These are phyloP conservation scores for Mycena belliarum DNA, from an alignment of 768 basidiomycete species.

Conservation along the genomic window DNA sequence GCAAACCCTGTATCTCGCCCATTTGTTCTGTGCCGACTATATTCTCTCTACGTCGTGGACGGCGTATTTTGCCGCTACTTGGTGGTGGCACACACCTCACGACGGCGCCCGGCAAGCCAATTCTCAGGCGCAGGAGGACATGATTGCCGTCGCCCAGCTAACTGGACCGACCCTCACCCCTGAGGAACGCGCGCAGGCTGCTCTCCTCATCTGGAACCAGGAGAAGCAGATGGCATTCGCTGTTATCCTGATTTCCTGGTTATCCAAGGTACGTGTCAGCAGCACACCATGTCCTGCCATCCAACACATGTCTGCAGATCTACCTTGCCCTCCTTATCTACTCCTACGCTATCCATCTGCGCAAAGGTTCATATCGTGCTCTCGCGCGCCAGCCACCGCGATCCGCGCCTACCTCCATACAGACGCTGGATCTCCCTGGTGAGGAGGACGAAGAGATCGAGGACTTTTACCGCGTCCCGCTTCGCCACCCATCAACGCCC, in stretches of 20 bases:
- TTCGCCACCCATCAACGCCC: constrained; percentile 33
- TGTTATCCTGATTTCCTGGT: constrained; percentile 83
- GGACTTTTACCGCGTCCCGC: constrained; percentile 68
- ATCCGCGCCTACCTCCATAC: constrained; percentile 34
- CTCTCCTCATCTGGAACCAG: constrained; percentile 82
- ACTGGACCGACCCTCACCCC: constrained; percentile 58
- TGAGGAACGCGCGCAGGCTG: constrained; percentile 68
- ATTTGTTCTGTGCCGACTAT: constrained; percentile 91
- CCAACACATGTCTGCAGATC: constrained; percentile 49
- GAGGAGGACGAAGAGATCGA: constrained; percentile 68
- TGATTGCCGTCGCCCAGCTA: constrained; percentile 64
- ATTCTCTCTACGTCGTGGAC: constrained; percentile 89
- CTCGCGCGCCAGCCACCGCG: constrained; percentile 56
- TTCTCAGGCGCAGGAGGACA: constrained; percentile 84
- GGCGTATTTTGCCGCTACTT: constrained; percentile 83
- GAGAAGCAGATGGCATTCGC: constrained; percentile 83
- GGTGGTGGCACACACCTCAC: constrained; percentile 93
- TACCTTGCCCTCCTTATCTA: constrained; percentile 91
- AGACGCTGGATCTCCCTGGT: constrained; percentile 36
- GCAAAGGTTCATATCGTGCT: constrained; percentile 85
- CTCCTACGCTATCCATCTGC: constrained; percentile 91
- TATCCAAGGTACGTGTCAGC: constrained; percentile 68
- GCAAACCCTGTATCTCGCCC: constrained; percentile 85
- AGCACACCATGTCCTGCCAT: background rate
- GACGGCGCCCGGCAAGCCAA: constrained; percentile 82